These are phyloP conservation scores for Phytophthora sp. DNA, from an alignment of 352 stramenopile species.

Conservation along the genomic window DNA sequence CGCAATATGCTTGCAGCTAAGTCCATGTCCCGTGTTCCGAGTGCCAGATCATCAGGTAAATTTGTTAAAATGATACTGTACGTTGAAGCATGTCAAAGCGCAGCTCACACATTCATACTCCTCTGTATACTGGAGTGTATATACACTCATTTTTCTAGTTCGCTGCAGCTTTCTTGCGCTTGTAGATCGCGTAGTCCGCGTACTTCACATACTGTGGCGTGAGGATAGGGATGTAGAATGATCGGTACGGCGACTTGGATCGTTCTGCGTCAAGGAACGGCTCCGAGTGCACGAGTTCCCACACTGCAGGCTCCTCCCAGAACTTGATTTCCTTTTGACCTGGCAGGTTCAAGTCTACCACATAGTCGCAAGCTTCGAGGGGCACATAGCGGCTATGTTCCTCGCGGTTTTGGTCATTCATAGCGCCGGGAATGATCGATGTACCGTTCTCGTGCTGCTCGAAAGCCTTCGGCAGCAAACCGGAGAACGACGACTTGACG, in stretches of 20 bases:
- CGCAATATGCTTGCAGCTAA: too few relatives aligned
- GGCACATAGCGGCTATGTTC: conserved; percentile 89
- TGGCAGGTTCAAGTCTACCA: conserved; percentile 88
- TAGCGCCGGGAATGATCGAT: conserved; percentile 67
- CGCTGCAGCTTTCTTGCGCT: conserved; percentile 39
- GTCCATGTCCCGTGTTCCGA: too few relatives aligned
- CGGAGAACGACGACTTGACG: conserved; percentile 92
- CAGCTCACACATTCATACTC: not conserved
- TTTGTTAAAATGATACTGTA: too few relatives aligned
- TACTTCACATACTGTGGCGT: conserved; percentile 62
- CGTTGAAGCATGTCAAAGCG: too few relatives aligned
- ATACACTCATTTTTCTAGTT: conserved; percentile 24
- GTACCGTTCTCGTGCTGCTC: conserved; percentile 67
- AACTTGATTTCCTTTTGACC: conserved; percentile 70
- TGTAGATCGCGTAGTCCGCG: conserved; percentile 72
- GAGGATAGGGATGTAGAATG: conserved; percentile 82
- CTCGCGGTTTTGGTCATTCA: conserved; percentile 96
- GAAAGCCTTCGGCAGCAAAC: conserved; percentile 95
- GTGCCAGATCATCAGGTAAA: too few relatives aligned
- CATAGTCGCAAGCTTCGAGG: conserved; percentile 84
- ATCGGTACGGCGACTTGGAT: conserved; percentile 68
- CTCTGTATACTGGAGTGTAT: too few relatives aligned
- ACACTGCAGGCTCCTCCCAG: conserved; percentile 57
- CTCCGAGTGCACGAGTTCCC: conserved; percentile 58
- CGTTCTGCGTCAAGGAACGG: conserved; percentile 67